Conservation (phyloP, 305 asterid genomes). For the Ajuga reptans region DNA sequence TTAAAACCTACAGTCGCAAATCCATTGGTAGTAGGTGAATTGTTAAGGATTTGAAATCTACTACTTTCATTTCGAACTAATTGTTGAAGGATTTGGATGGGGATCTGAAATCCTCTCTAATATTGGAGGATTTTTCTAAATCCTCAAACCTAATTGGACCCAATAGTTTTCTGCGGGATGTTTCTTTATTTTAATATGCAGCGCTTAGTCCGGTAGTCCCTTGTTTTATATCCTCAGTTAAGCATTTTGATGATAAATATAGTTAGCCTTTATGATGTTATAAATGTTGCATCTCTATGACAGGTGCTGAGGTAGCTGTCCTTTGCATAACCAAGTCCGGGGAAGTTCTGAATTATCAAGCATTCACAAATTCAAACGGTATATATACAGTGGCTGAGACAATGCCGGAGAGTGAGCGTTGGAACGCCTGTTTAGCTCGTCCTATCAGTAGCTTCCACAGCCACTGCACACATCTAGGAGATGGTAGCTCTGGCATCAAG, state of each 20-base stretch:
- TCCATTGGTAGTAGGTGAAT: neutral
- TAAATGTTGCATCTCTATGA: neutral
- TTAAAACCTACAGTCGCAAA: neutral
- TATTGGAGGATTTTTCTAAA: too few species aligned
- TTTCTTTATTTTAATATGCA: neutral
- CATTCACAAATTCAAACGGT: slow-evolving; percentile 69
- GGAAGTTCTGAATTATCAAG: slow-evolving; percentile 82
- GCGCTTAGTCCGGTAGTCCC: neutral
- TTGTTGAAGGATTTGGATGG: too few species aligned
- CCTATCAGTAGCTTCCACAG: slow-evolving; percentile 81
- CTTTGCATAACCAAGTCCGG: slow-evolving; percentile 90
- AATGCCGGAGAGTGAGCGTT: slow-evolving; percentile 80
- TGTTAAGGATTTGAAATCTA: neutral
- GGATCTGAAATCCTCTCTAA: neutral
- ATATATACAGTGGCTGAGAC: slow-evolving; percentile 78
- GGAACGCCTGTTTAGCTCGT: slow-evolving; percentile 84
- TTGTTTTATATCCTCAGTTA: neutral
- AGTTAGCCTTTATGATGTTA: neutral
- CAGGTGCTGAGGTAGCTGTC: slow-evolving; percentile 95
- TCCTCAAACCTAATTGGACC: too few species aligned
- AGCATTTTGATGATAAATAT: neutral
- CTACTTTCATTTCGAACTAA: neutral
- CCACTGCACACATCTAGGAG: slow-evolving; percentile 58
- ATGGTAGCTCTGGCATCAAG: slow-evolving; percentile 54
- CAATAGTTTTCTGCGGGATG: neutral